Conservation (phyloP, 2,329 filamentous ascomycete genomes). For the Nectriaceae sp. region DNA sequence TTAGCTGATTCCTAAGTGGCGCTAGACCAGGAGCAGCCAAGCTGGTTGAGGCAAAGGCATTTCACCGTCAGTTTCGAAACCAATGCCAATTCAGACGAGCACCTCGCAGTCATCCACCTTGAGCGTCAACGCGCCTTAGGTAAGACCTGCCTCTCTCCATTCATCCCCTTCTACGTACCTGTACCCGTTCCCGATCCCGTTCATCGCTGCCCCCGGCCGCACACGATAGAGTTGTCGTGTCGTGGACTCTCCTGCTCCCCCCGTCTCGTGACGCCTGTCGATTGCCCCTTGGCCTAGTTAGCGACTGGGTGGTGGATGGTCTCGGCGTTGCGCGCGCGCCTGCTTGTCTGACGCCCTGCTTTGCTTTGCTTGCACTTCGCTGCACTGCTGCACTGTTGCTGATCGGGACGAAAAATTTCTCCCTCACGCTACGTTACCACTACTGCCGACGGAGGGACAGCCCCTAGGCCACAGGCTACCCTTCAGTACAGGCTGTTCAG, state of each 20-base stretch:
- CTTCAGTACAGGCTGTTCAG: background rate
- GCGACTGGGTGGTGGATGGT: slow-evolving; percentile 18
- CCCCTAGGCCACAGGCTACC: background rate
- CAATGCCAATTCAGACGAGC: slow-evolving; percentile 33
- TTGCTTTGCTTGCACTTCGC: background rate
- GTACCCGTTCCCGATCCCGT: slow-evolving; percentile 4
- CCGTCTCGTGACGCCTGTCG: slow-evolving; percentile 19
- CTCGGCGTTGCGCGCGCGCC: slow-evolving; percentile 28
- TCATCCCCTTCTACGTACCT: slow-evolving; percentile 22
- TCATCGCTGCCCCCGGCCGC: slow-evolving; percentile 13
- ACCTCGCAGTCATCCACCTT: slow-evolving; percentile 30
- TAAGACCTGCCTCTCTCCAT: slow-evolving; percentile 32
- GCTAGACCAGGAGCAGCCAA: slow-evolving; percentile 34
- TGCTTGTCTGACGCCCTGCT: background rate
- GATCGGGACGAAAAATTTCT: slow-evolving; percentile 36
- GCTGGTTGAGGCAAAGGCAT: slow-evolving; percentile 25
- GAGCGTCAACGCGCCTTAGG: slow-evolving; percentile 32
- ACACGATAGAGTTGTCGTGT: slow-evolving; percentile 17
- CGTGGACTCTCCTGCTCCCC: slow-evolving; percentile 8
- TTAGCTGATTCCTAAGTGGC: slow-evolving; percentile 20
- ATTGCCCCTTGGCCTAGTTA: slow-evolving; percentile 6
- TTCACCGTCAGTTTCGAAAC: slow-evolving; percentile 33
- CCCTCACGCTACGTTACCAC: background rate
- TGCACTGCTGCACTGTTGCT: slow-evolving; percentile 9
- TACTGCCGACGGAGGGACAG: background rate